Evolutionary conservation across 345 rosid species (phyloP), one percentile per base, ranked within the genome.

Genomic region (Lepidium africanum): DNA sequence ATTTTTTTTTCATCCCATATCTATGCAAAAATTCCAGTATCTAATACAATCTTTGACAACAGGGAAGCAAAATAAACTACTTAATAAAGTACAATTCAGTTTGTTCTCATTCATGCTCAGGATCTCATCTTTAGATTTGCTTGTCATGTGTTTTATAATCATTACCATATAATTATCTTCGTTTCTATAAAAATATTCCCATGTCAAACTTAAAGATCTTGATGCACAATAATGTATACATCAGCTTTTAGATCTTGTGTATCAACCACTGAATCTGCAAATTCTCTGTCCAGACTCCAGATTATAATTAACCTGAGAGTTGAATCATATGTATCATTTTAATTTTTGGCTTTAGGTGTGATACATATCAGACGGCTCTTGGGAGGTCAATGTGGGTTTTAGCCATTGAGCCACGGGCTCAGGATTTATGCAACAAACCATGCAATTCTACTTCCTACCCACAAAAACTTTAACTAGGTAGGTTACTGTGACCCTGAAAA

Each of bases 401-500:
- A 57, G 77, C 87, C 86, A 84, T 83, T 86, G 95, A 86, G 95
- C 91, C 86, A 74, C 88, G 87, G 82, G 75, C 74, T 78, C 55
- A 33, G 54, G 47, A 35, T 49, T 65, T 65, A 14, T 73, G 72
- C 77, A 73, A 50, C 58, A 62, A 71, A 62, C 62, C 53, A 70
- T 39, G 67, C 59, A 59, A 39, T 69, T 59, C 43, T 50, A 69
- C 74, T 49, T 69, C 52, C 43, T 35, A 49, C 25, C 14, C 14
- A 68, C 63, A 59, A 17, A 40, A 39, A 50, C 38, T 38, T 27
- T 0, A 48, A 40, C 52, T 46, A 43, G 83, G 80, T 82, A 82
- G 90, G 86, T 76, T 53, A 79, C 85, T 81, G 84, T 70, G 37
- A 78, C 83, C 76, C 84, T 72, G 52, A 72, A 38, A n/a, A 9